phyloP scores from a whole-genome alignment of 1,284 basidiomycete species.

The Trametes hirsuta region DNA sequence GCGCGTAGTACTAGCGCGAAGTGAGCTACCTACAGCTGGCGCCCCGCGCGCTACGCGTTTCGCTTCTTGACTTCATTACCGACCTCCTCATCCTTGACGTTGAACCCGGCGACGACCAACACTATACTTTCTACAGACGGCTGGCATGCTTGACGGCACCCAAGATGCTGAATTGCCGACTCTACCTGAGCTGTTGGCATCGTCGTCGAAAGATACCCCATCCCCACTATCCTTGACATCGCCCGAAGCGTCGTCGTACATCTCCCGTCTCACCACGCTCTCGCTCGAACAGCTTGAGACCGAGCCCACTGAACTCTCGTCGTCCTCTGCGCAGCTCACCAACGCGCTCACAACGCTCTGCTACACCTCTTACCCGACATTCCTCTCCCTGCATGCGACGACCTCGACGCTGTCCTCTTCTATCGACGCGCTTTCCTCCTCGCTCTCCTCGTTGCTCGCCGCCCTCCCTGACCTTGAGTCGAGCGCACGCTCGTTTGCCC shows the following conservation, averaged over 20 bases:
- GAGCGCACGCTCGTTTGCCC: conserved; percentile 66
- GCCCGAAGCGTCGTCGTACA: conserved; percentile 46
- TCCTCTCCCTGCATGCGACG: conserved; percentile 79
- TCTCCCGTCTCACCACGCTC: conserved; percentile 66
- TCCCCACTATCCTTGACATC: conserved; percentile 20
- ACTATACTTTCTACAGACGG: too few relatives aligned
- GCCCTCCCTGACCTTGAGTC: conserved; percentile 76
- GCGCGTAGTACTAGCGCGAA: too few relatives aligned
- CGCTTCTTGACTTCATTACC: too few relatives aligned
- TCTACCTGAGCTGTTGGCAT: conserved; percentile 19
- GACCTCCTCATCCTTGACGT: too few relatives aligned
- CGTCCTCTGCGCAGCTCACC: conserved; percentile 82
- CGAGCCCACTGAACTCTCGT: conserved; percentile 75
- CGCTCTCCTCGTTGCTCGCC: conserved; percentile 68
- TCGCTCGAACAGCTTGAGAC: conserved; percentile 66
- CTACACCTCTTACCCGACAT: conserved; percentile 86
- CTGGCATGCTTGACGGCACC: background rate
- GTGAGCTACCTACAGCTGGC: too few relatives aligned
- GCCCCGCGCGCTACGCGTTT: too few relatives aligned
- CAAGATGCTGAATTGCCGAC: conserved; percentile 16
- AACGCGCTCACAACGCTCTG: conserved; percentile 88
- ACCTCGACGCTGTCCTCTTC: conserved; percentile 71
- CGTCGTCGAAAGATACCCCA: conserved; percentile 15
- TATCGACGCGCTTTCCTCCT: conserved; percentile 64
- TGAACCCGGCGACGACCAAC: too few relatives aligned